Base-by-base conservation (phyloP, 345 rosid species). In the Citrus trifoliata region DNA sequence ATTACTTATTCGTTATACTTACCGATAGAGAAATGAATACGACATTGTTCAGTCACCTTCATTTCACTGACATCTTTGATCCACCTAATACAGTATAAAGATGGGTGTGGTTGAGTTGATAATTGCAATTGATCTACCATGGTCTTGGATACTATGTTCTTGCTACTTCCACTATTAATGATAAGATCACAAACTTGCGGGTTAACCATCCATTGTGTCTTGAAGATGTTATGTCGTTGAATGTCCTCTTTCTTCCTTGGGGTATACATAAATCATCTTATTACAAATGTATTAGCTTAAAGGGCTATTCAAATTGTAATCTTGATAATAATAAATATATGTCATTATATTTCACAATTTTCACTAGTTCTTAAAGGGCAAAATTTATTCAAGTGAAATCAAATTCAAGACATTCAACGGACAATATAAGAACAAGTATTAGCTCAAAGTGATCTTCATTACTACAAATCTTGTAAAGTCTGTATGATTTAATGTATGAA, bases 181-280 rank as follows among this genome's bases (percentile, higher is more conserved):
- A 80, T 65, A 12, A 70, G 30, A 35, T 71, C n/a, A 21, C 9
- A 70, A 0, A 55, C 0, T 0, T 21, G 7, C 0, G 14, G 24
- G 1, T 51, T 80, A 3, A 80, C 16, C 1, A 3, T 48, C 18
- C 3, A 40, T 2, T 2, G 0, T 40, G 13, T 40, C 13, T 40
- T 10, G 4, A 40, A 40, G 3, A 40, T 40, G 48, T 40, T 40
- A 10, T 40, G 13, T 40, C 35, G 33, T n/a, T 18, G 2, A 7
- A 55, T 68, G 3, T 66, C 21, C 5, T 69, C 24, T 6, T 78
- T 62, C 42, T 12, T 32, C 27, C 0, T 1, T 0, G 0, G 0
- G 6, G 59, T 62, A 13, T 35, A 30, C 5, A 56, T 32, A 0
- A 56, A 2, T 2, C 24, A 0, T 6, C 6, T 4, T 21, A 22